Evolutionary conservation across 2,329 filamentous ascomycete species (phyloP).

Genomic region (Colletotrichum phormii): DNA sequence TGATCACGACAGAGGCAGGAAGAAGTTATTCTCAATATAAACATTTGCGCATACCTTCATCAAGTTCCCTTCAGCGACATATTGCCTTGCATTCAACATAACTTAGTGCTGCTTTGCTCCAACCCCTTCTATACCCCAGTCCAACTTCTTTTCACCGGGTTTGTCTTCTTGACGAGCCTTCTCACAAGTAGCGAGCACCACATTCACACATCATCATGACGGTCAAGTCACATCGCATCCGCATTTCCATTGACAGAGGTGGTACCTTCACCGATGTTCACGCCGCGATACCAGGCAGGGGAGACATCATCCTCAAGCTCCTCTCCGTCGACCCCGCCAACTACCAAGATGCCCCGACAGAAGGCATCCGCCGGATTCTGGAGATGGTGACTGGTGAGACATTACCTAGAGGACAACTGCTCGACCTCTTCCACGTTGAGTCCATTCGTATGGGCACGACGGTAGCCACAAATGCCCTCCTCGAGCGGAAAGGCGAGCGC

Average conservation of each 20-base stretch:
- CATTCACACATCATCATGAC: slow-evolving; percentile 37
- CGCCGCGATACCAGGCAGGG: slow-evolving; percentile 72
- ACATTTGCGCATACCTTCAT: not conserved
- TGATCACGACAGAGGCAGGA: slow-evolving; percentile 11
- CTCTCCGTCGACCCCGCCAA: slow-evolving; percentile 79
- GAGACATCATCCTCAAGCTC: slow-evolving; percentile 78
- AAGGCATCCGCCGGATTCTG: slow-evolving; percentile 71
- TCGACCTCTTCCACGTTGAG: slow-evolving; percentile 58
- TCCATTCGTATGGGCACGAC: slow-evolving; percentile 86
- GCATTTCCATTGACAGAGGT: slow-evolving; percentile 47
- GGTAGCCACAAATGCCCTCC: slow-evolving; percentile 80
- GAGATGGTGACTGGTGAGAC: slow-evolving; percentile 47
- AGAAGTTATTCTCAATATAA: slow-evolving; percentile 1
- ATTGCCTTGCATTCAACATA: not conserved
- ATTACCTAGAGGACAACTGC: slow-evolving; percentile 47
- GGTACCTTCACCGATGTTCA: slow-evolving; percentile 78
- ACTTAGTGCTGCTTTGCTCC: not conserved
- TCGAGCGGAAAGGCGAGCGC: slow-evolving; percentile 79
- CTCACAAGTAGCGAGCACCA: slow-evolving; percentile 9
- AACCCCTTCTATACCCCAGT: slow-evolving; percentile 13
- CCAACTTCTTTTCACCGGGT: not conserved
- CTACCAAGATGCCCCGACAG: slow-evolving; percentile 79
- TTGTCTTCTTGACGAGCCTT: not conserved
- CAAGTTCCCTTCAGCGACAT: not conserved
- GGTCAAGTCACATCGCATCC: slow-evolving; percentile 43